Evolutionary conservation across 441 rosid species (phyloP), one percentile per base, ranked within the genome.

Genomic region (Erysimum pusillum): DNA sequence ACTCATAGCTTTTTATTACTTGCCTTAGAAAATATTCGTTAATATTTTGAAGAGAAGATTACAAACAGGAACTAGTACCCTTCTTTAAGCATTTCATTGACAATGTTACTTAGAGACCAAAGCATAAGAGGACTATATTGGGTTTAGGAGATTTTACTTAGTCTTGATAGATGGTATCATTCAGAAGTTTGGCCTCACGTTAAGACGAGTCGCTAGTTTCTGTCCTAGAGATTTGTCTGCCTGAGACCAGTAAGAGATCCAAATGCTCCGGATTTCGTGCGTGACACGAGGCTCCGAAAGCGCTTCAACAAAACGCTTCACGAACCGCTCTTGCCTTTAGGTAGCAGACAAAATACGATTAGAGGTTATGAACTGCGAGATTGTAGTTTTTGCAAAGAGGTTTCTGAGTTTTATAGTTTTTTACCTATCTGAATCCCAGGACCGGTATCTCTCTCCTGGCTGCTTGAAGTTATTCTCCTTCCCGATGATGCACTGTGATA

Each of bases 381-480:
- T 66, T 46, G n/a, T 10, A 17, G 53, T 8, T 65, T 35, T 31
- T 63, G 20, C 17, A 56, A 59, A 13, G 28, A 15, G 9, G 52
- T 11, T 45, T 56, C 13, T 34, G 34, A 44, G 67, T 53, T 49
- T 45, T 35, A 11, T 44, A 36, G 59, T 58, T 42, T 42, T 44
- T 64, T 87, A 95, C 99, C 97, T 94, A 81, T 89, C 96, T 20
- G 93, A 82, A 67, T 84, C 58, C 84, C 88, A 94, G 28, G 97
- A 89, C 9, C 91, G 82, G 83, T 83, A 94, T 83, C 97, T 83
- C 67, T 94, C 94, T 56, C 98, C 97, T 18, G 98, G 88, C 79
- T 92, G 97, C 81, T 92, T 83, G 86, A 94, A 92, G 91, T 94
- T 90, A 84, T 92, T 94, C 83, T 92, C 98, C 87, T 94, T 92